Base-by-base conservation (phyloP, 495 filamentous ascomycete genomes). In the Tuber calosporum region DNA sequence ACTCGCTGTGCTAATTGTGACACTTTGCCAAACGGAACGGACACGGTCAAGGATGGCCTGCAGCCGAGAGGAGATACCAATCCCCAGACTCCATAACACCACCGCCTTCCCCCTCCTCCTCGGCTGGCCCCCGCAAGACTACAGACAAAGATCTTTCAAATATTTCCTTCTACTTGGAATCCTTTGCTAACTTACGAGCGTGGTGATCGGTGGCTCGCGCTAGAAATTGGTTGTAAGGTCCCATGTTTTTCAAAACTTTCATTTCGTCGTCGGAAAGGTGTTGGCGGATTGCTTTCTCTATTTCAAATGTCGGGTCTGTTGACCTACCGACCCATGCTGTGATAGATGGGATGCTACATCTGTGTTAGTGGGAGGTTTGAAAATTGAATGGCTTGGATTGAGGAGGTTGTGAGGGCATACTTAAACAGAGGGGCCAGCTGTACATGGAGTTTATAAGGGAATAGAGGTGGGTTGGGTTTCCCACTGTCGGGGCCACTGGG, bases 361-460 rank as follows among this genome's bases (percentile, higher is more conserved):
- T 42, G 17, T 43, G 48, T 66, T 8, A 45, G 15, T 34, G 17
- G 26, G 53, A 62, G 4, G 26, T 30, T n/a, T 30, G 22, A 38
- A 34, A 19, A 26, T 45, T 19, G 9, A 37, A 48, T 9, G 40
- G n/a, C 38, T 17, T 26, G 2, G 62, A 41, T 30, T 20, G 37
- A 36, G 42, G n/a, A 34, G 43, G n/a, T 9, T 45, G 17, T 20
- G 66, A 20, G 48, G 36, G 48, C 76, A 71, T 78, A 78, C 76
- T 72, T 58, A 67, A 70, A 78, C 66, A 73, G 69, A 1, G 76
- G 76, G 22, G 58, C 37, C 37, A 78, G 76, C 36, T 78, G 74
- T 71, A 78, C 68, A 13, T 77, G 68, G 17, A 78, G 75, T 15
- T 66, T 70, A 38, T 78, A 78, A 5, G 76, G 76, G 34, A 78